Base-by-base conservation (phyloP, 371 early-diverging fungal genomes). In the Syncephalastrum racemosum region DNA sequence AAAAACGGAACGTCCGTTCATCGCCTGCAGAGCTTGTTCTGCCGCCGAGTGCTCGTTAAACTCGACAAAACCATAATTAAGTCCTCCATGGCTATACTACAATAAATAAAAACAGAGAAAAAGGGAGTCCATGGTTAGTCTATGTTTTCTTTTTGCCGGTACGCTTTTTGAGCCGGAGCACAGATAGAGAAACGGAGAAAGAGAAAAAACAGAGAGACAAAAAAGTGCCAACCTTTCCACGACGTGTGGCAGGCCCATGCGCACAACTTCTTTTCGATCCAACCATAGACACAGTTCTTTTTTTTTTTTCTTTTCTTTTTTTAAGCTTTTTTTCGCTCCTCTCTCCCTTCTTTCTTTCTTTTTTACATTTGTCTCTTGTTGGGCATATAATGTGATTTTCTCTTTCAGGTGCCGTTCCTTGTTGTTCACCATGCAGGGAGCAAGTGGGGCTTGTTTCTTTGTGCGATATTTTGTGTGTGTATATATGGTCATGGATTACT, bases 41-140 rank as follows among this genome's bases (percentile, higher is more conserved):
- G 96, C 96, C 45, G 79, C 68, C 41, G 72, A 72, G 63, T 86
- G 88, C 44, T 89, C 90, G 48, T 61, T 68, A 79, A 88, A 92
- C 65, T 93, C 94, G 44, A 96, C 87, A 69, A 95, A 95, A n/a
- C 93, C 96, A 74, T 91, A 95, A 73, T 89, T 91, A 55, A 90
- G 71, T 25, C 89, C 62, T 49, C 60, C 63, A 48, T 67, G 56
- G 24, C 54, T 50, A 20, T 59, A 53, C 60, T 53, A 43, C 31
- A 8, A 44, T 36, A 48, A 48, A 48, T 22, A 27, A 40, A 15
- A 19, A 36, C 6, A 46, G 18, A 20, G 39, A 48, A 18, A 6
- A 27, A 27, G 27, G 7, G 27, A 27, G n/a, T n/a, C 7, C 27
- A 3, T 27, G 27, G 3, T 27, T 24, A 22, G 54, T n/a, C 18